Base-by-base conservation (phyloP, 768 basidiomycete genomes). In the Lentinula lateritia region DNA sequence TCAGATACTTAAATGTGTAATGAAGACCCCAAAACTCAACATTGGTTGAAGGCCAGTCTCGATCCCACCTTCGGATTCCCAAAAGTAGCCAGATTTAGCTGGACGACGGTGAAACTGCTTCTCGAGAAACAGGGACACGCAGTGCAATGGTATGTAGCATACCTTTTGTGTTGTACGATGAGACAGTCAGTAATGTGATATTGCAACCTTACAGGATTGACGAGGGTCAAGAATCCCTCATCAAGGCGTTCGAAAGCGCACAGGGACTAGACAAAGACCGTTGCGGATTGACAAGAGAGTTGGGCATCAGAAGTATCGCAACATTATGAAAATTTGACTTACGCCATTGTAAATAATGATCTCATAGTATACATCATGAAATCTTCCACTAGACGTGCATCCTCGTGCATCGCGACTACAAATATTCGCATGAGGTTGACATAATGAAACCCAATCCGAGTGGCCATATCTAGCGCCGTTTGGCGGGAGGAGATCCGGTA, bases 51-150 rank as follows among this genome's bases (percentile, higher is more conserved):
- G 65, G 71, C 77, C 0, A 81, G 89, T 0, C 68, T 98, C 12
- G 88, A 98, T 60, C 89, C 88, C 1, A 89, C 93, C 2, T 99
- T 99, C 70, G 97, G 97, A 5, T 96, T 86, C 68, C 96, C 96
- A 0, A 89, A 85, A 16, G 73, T 98, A 42, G 95, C 87, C 3
- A 85, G 97, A 16, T 98, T 98, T 75, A 94, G 92, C 1, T 99
- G 97, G 97, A 87, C 92, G 3, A 97, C 97, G 0, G 86, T 95
- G 63, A 95, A 94, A 69, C 82, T 92, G 1, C 71, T 87, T 2
- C 75, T 99, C 15, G 93, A 96, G 54, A 91, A 91, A 69, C 77
- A 85, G 42, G 96, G 83, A 0, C 88, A 93, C 70, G 67, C 78
- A 1, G 86, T 92, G 10, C 84, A 90, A 76, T 99, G 97, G 96